Percentiles rank a stretch among this genome's conserved stretches.
phyloP scores from a whole-genome alignment of 257 asterid genomes.

The Cynanchum wilfordii region DNA sequence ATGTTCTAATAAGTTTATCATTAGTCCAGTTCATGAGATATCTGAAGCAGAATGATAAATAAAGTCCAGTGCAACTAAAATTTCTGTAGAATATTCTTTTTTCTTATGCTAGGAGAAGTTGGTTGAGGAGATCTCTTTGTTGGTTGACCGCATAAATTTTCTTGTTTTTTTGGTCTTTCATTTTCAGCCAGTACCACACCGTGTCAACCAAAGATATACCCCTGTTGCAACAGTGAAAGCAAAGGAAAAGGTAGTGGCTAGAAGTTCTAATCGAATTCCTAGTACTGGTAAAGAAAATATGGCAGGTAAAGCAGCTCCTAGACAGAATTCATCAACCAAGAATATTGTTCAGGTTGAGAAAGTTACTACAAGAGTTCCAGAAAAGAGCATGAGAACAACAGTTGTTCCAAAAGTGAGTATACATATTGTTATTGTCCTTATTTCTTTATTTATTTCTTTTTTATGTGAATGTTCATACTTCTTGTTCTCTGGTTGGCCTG shows the following conservation, averaged over 20 bases:
- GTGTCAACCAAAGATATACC: conserved; percentile 11
- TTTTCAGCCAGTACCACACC: conserved; percentile 20
- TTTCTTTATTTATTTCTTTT: not conserved
- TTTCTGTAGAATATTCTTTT: not conserved
- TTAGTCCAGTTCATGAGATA: not conserved
- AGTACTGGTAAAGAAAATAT: conserved; percentile 33
- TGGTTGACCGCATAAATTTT: not conserved
- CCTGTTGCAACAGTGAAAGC: conserved; percentile 14
- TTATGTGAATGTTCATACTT: not conserved
- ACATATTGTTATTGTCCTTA: not conserved
- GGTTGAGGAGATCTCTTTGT: not conserved
- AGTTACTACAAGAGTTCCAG: conserved; percentile 14
- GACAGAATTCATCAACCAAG: conserved; percentile 20
- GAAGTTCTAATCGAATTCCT: conserved; percentile 14
- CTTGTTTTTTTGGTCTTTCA: conserved; percentile 11
- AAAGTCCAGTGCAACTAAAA: not conserved
- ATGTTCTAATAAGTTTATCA: conserved; percentile 3
- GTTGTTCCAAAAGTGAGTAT: conserved; percentile 24
- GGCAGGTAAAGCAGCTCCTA: conserved; percentile 8
- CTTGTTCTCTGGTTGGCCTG: not conserved
- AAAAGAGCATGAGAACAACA: conserved; percentile 22
- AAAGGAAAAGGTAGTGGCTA: conserved; percentile 16
- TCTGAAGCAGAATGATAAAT: not conserved
- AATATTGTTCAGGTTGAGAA: conserved; percentile 8
- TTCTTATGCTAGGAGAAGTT: not conserved